Evolutionary conservation across 2,329 filamentous ascomycete species (phyloP).

Genomic region (Cytospora piceae): DNA sequence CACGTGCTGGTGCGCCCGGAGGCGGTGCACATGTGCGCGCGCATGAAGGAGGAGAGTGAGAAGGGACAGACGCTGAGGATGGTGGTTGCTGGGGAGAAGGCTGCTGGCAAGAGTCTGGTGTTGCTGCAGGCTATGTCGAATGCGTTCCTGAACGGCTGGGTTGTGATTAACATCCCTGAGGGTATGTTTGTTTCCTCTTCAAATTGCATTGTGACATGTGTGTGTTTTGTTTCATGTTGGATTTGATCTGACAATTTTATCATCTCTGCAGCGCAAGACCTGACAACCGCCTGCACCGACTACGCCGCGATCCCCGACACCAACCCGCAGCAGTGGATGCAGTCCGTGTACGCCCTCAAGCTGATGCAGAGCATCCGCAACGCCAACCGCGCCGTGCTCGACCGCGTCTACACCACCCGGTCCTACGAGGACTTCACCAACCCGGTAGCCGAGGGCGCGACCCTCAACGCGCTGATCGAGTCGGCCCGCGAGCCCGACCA

Average conservation of each 20-base stretch:
- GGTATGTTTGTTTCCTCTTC: constrained; percentile 57
- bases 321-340: constrained; percentile 67
- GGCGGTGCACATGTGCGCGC: constrained; percentile 70
- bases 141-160: constrained; percentile 81
- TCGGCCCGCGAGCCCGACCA: constrained; percentile 75
- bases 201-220: background rate
- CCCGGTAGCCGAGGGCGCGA: constrained; percentile 60
- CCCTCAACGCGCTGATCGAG: constrained; percentile 70
- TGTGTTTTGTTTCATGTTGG: no score
- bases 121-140: constrained; percentile 82
- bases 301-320: constrained; percentile 72
- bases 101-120: constrained; percentile 85
- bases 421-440: constrained; percentile 50
- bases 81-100: constrained; percentile 73
- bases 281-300: constrained; percentile 78
- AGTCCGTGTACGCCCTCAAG: constrained; percentile 75
- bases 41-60: constrained; percentile 60
- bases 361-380: constrained; percentile 74
- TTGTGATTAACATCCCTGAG: constrained; percentile 88
- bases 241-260: background rate
- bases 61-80: constrained; percentile 62
- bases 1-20: constrained; percentile 78
- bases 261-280: constrained; percentile 67
- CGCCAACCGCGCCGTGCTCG: constrained; percentile 71
- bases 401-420: constrained; percentile 48